A percentile compares a stretch with the other conserved stretches of the same genome.
phyloP scores from a whole-genome alignment of 257 asterid species.

The Rubia yunnanensis region DNA sequence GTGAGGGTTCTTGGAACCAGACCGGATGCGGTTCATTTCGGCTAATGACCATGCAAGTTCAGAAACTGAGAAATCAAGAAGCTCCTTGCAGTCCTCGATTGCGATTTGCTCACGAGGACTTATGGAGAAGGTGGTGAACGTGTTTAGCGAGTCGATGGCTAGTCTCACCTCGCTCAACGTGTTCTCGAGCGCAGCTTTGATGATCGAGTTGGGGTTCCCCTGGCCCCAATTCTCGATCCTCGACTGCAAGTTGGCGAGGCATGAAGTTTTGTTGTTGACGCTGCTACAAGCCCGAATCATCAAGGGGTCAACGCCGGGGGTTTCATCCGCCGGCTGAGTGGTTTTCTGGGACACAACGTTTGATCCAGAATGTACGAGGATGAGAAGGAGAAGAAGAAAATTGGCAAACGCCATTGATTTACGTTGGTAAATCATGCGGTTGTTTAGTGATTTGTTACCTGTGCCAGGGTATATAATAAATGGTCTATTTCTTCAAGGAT shows the following conservation, averaged over 20 bases:
- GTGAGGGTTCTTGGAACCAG: conserved; percentile 33
- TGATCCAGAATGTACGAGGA: conserved; percentile 18
- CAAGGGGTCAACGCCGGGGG: conserved; percentile 39
- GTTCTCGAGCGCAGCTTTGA: conserved; percentile 57
- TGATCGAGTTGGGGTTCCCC: conserved; percentile 28
- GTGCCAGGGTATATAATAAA: neutral
- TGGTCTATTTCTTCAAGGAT: conserved; percentile 5
- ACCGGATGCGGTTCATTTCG: conserved; percentile 59
- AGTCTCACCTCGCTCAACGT: conserved; percentile 48
- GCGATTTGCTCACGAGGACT: conserved; percentile 70
- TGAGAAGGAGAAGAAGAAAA: conserved; percentile 17
- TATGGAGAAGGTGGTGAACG: conserved; percentile 59
- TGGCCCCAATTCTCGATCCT: conserved; percentile 16
- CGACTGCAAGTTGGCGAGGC: conserved; percentile 45
- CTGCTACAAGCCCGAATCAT: conserved; percentile 51
- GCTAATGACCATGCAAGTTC: conserved; percentile 77
- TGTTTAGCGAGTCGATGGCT: conserved; percentile 44
- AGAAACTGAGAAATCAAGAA: conserved; percentile 76
- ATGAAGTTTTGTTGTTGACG: conserved; percentile 35
- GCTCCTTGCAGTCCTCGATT: conserved; percentile 83
- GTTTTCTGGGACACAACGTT: conserved; percentile 32
- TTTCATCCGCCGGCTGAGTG: conserved; percentile 13
- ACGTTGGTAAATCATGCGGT: neutral
- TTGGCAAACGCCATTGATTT: conserved; percentile 27
- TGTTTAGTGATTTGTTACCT: neutral